Conservation (phyloP, 83 land plant genomes). For the Thuja plicata region DNA sequence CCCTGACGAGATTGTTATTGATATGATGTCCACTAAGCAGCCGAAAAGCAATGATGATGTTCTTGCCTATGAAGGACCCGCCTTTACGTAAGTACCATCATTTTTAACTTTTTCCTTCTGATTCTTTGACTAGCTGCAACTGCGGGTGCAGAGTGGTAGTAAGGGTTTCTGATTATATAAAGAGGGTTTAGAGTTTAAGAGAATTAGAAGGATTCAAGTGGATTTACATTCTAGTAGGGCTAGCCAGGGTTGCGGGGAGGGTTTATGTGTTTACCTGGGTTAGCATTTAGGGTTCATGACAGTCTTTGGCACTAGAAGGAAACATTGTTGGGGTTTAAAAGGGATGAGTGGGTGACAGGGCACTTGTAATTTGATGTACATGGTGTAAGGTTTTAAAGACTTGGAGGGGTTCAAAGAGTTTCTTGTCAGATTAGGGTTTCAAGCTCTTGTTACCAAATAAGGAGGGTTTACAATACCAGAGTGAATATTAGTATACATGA, state of each 20-base stretch:
- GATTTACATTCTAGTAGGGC: neutral
- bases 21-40: conserved; percentile 38
- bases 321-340: neutral
- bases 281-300: too few relatives aligned
- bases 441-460: neutral
- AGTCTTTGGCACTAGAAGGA: too few relatives aligned
- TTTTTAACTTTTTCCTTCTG: too few relatives aligned
- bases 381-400: neutral
- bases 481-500: neutral
- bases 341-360: neutral
- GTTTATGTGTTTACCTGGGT: too few relatives aligned
- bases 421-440: neutral
- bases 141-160: neutral
- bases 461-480: neutral
- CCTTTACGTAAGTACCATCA: conserved; percentile 28
- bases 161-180: neutral
- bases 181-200: neutral
- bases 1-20: conserved; percentile 54
- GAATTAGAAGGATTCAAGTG: neutral
- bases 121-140: neutral
- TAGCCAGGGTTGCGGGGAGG: too few relatives aligned
- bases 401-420: neutral
- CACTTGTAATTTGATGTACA: neutral
- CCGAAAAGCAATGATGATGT: conserved; percentile 24
- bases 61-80: conserved; percentile 59